phyloP scores from a whole-genome alignment of 2,329 filamentous ascomycete species.

The Fusarium sp. region DNA sequence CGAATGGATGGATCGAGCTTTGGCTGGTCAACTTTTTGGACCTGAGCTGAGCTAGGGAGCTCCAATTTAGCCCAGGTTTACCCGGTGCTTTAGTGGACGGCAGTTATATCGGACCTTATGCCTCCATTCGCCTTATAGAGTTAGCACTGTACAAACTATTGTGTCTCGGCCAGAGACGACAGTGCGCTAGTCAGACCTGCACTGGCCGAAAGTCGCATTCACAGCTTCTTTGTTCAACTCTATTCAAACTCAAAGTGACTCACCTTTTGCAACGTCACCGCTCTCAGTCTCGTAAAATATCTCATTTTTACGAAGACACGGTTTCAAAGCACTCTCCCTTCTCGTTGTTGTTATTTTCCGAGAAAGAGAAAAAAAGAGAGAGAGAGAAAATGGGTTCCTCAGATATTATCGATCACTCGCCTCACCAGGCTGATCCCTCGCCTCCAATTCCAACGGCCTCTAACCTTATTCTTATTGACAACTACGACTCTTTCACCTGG shows the following conservation, averaged over 20 bases:
- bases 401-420: slow-evolving; percentile 80
- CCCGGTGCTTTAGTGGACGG: slow-evolving; percentile 28
- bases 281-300: slow-evolving; percentile 8
- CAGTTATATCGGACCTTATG: slow-evolving; percentile 35
- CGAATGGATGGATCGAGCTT: slow-evolving; percentile 41
- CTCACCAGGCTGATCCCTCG: slow-evolving; percentile 80
- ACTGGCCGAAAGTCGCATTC: slow-evolving; percentile 14
- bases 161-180: not conserved
- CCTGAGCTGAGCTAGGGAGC: slow-evolving; percentile 32
- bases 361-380: not conserved
- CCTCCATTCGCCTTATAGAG: not conserved
- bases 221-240: slow-evolving; percentile 31
- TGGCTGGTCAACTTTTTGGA: slow-evolving; percentile 44
- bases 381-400: slow-evolving; percentile 56
- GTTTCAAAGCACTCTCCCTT: not conserved
- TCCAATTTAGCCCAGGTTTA: slow-evolving; percentile 40
- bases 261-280: slow-evolving; percentile 30
- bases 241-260: slow-evolving; percentile 26
- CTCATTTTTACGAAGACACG: not conserved
- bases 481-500: slow-evolving; percentile 99
- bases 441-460: slow-evolving; percentile 79
- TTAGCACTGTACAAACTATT: slow-evolving; percentile 25
- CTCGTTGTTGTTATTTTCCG: not conserved
- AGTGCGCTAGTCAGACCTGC: not conserved
- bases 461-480: slow-evolving; percentile 96